A percentile compares a stretch with the other conserved stretches of the same genome.
Evolutionary conservation across 2,329 filamentous ascomycete genomes (phyloP).

Genomic region (Cylindrodendrum hubeiense): DNA sequence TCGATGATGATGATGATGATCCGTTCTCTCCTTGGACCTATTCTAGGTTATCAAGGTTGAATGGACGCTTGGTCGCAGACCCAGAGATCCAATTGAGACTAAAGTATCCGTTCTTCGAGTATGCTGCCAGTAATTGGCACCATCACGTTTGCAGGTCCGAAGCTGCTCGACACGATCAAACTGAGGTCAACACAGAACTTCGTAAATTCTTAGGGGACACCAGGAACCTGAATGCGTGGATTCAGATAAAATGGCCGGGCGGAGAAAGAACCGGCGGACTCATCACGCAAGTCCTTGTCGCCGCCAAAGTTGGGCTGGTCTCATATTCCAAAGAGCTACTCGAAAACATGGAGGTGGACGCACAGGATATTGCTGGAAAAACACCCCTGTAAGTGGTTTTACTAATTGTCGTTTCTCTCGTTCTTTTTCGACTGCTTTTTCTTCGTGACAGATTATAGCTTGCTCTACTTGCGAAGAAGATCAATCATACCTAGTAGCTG

Average conservation of each 20-base stretch:
- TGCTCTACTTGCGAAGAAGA: neutral
- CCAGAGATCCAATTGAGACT: constrained; percentile 19
- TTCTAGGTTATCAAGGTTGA: too few species aligned
- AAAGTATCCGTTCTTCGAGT: constrained; percentile 45
- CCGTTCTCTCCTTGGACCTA: neutral
- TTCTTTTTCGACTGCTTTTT: too few species aligned
- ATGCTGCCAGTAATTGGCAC: constrained; percentile 48
- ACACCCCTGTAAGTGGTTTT: constrained; percentile 41
- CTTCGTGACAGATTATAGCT: neutral
- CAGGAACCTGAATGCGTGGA: constrained; percentile 22
- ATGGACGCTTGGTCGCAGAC: too few species aligned
- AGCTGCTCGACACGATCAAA: constrained; percentile 30
- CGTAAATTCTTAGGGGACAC: constrained; percentile 22
- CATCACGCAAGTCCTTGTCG: constrained; percentile 31
- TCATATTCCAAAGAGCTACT: constrained; percentile 37
- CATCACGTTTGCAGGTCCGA: constrained; percentile 42
- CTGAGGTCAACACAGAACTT: constrained; percentile 19
- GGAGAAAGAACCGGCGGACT: too few species aligned
- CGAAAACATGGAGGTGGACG: constrained; percentile 25
- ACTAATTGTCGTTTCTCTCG: neutral
- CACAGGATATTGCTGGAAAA: constrained; percentile 17
- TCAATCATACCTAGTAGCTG: neutral
- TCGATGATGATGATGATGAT: neutral
- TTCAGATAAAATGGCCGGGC: constrained; percentile 26
- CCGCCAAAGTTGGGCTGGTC: constrained; percentile 31